Conservation (phyloP, 2,329 filamentous ascomycete genomes). For the Elsinoe perseae region DNA sequence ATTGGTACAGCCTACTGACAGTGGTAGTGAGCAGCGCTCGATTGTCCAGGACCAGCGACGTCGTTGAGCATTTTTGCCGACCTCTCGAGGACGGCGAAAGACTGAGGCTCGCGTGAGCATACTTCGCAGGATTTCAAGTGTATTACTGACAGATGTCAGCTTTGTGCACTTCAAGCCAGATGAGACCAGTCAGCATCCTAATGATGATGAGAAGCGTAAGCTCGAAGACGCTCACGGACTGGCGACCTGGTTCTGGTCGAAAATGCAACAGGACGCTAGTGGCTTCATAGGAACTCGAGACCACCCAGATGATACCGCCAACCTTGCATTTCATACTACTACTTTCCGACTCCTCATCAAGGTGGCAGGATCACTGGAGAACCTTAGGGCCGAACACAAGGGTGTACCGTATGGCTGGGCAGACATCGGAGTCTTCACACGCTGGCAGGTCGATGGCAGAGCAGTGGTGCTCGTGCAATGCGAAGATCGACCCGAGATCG, state of each 20-base stretch:
- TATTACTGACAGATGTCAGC: neutral
- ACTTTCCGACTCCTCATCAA: slow-evolving; percentile 4
- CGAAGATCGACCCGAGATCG: neutral
- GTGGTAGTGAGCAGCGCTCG: neutral
- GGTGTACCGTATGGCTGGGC: neutral
- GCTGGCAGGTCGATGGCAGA: neutral
- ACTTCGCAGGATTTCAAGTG: neutral
- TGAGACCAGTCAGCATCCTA: neutral
- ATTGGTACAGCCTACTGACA: neutral
- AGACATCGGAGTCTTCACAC: slow-evolving; percentile 2
- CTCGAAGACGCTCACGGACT: neutral
- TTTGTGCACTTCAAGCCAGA: neutral
- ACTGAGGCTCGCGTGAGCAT: neutral
- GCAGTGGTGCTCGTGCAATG: slow-evolving; percentile 1
- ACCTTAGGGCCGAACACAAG: neutral
- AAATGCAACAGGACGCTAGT: slow-evolving; percentile 1
- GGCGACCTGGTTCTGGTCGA: neutral
- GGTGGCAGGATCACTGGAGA: neutral
- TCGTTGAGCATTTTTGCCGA: neutral
- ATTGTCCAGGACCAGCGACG: neutral
- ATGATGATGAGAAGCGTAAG: neutral
- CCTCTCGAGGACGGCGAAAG: neutral
- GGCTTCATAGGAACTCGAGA: neutral
- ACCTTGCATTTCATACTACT: neutral
- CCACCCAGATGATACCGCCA: neutral